Evolutionary conservation across 2,329 filamentous ascomycete genomes (phyloP).

Genomic region (Fusarium udum): DNA sequence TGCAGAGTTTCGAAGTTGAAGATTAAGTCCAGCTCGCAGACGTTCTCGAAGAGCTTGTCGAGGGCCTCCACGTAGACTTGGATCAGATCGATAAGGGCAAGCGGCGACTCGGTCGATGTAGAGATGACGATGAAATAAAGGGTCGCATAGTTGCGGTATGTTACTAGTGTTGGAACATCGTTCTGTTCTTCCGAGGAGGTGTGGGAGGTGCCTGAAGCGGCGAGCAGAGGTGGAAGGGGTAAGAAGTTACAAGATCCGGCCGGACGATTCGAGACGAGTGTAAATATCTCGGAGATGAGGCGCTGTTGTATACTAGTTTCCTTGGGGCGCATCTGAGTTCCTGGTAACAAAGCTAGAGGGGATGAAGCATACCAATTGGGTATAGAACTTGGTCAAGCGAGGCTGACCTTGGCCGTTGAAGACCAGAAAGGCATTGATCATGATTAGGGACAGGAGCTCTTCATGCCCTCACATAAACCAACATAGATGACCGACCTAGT

Average conservation of each 20-base stretch:
- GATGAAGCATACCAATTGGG: conserved; percentile 75
- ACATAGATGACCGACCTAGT: neutral
- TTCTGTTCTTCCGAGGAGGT: conserved; percentile 76
- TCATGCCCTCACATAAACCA: conserved; percentile 31
- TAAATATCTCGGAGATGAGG: conserved; percentile 96
- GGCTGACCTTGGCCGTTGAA: conserved; percentile 99
- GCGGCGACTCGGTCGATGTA: conserved; percentile 93
- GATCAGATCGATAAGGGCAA: conserved; percentile 94
- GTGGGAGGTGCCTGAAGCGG: conserved; percentile 69
- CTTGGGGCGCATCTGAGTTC: conserved; percentile 56
- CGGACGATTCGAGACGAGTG: conserved; percentile 90
- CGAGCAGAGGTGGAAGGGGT: conserved; percentile 75
- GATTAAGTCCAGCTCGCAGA: conserved; percentile 97
- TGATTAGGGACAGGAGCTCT: conserved; percentile 52
- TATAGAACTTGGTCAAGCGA: conserved; percentile 97
- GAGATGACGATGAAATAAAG: conserved; percentile 99
- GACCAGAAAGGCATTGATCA: conserved; percentile 99
- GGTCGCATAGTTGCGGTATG: conserved; percentile 97
- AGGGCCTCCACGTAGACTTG: conserved; percentile 98
- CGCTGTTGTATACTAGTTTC: conserved; percentile 98
- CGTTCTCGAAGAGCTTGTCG: conserved; percentile 95
- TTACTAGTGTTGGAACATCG: conserved; percentile 93
- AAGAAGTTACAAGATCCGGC: conserved; percentile 97
- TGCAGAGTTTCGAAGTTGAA: conserved; percentile 99
- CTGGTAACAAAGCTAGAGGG: neutral